Base-by-base conservation (phyloP, 345 rosid species). In the Moricandia moricandioides region DNA sequence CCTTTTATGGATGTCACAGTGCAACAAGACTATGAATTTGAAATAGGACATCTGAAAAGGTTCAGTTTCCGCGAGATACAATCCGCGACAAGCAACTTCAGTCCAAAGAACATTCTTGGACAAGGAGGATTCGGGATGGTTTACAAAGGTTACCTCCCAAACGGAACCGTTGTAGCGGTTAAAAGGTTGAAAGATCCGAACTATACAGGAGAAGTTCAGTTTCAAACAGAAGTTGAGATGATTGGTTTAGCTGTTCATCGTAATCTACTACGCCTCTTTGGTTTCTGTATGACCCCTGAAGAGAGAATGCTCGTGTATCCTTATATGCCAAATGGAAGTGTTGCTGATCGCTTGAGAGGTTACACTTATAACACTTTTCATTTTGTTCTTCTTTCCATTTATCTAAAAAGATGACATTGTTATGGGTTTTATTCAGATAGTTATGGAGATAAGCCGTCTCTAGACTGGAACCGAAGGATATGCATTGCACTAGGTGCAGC, bases 91-190 rank as follows among this genome's bases (percentile, higher is more conserved):
- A 70, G 79, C 76, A 87, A 89, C 70, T 95, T 92, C 58, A 90
- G 86, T 83, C 75, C 82, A 40, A 92, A 85, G 75, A 92, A 88
- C 83, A 88, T 92, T 62, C 63, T 95, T 0, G 97, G 99, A 71
- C 97, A 89, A 79, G 97, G 99, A 69, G 99, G 99, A 13, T 95
- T 82, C 59, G 97, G 99, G n/a, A 89, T 92, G 72, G 97, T 95
- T 43, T 92, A 89, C 72, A 95, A 86, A 88, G 99, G 99, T 24
- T 86, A 85, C 72, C 97, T 95, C 70, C 85, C 85, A 40, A 87
- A 92, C 80, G 87, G 84, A 74, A 89, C 85, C 5, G 29, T 88
- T 61, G 88, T 92, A 29, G 99, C 97, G 0, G 96, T 95, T 65
- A 95, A 92, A 85, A 87, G 99, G 79, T 78, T 95, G 52, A 95